phyloP scores from a whole-genome alignment of 345 rosid genomes.

The Aegle marmelos region DNA sequence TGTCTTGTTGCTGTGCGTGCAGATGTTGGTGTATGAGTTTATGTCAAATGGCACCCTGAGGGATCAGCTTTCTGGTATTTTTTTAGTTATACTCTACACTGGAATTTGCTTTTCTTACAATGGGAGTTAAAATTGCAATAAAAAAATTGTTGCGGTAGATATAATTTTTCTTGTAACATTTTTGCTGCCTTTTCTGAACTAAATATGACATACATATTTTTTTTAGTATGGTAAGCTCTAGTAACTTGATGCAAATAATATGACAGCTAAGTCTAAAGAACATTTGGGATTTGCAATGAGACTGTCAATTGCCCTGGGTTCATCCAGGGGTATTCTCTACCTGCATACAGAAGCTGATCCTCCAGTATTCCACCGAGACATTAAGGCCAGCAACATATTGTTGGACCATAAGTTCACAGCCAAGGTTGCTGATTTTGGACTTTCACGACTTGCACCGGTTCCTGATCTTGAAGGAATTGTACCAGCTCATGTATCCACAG shows the following conservation, averaged over 20 bases:
- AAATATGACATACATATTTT: background rate
- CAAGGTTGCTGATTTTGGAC: conserved; percentile 98
- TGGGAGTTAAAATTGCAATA: background rate
- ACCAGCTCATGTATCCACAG: conserved; percentile 80
- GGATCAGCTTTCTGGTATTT: conserved; percentile 79
- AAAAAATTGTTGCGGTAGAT: background rate
- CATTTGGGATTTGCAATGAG: conserved; percentile 66
- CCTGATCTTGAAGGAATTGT: conserved; percentile 65
- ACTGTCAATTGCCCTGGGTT: conserved; percentile 64
- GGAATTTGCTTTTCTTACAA: background rate
- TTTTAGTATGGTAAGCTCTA: conserved; percentile 6
- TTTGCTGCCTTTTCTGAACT: background rate
- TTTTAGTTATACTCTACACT: conserved; percentile 8
- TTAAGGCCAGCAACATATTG: conserved; percentile 90
- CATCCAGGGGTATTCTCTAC: conserved; percentile 84
- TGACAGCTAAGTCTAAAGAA: conserved; percentile 51
- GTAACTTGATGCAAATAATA: conserved; percentile 7
- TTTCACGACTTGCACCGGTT: conserved; percentile 85
- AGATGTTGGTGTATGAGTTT: conserved; percentile 95
- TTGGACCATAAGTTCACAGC: conserved; percentile 67
- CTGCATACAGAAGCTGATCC: conserved; percentile 94
- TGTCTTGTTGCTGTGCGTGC: conserved; percentile 18
- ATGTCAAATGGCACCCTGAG: conserved; percentile 88
- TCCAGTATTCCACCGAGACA: conserved; percentile 90
- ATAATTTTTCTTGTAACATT: background rate